phyloP scores from a whole-genome alignment of 108 stramenopile species.

The Cylindrotheca fusiformis region DNA sequence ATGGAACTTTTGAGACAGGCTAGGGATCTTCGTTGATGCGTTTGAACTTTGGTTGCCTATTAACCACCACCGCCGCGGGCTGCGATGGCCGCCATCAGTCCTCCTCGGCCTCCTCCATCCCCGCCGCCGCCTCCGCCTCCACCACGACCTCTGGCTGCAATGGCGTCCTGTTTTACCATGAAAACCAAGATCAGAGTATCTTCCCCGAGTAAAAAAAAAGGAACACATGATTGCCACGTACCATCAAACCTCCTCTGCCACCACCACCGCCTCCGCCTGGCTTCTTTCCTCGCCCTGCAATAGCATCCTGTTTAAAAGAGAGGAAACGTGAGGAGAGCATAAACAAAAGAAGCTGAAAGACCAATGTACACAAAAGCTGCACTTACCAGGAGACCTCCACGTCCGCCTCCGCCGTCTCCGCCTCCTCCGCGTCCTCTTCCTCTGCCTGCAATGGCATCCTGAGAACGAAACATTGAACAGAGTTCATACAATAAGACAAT shows the following conservation, averaged over 20 bases:
- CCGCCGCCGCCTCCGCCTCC: too few relatives aligned
- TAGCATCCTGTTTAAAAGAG: too few relatives aligned
- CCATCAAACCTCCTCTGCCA: too few relatives aligned
- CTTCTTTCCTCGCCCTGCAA: too few relatives aligned
- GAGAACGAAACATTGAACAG: too few relatives aligned
- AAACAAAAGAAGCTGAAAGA: neutral
- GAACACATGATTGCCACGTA: too few relatives aligned
- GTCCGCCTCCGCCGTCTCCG: constrained; percentile 18
- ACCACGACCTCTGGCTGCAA: constrained; percentile 6
- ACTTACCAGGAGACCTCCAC: constrained; percentile 46
- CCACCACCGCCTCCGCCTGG: too few relatives aligned
- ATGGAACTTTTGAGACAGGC: too few relatives aligned
- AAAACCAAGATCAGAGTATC: neutral
- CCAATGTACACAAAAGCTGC: neutral
- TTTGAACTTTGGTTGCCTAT: too few relatives aligned
- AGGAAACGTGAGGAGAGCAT: too few relatives aligned
- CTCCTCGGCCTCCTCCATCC: constrained; percentile 49
- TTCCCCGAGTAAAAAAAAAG: too few relatives aligned
- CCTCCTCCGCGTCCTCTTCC: constrained; percentile 3
- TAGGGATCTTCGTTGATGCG: neutral
- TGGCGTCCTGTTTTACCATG: neutral
- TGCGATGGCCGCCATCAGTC: constrained; percentile 42
- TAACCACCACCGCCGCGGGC: constrained; percentile 33
- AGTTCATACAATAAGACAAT: too few relatives aligned
- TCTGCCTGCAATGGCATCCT: neutral